Evolutionary conservation across 2,329 filamentous ascomycete species (phyloP).

Genomic region (Leptographium procerum): DNA sequence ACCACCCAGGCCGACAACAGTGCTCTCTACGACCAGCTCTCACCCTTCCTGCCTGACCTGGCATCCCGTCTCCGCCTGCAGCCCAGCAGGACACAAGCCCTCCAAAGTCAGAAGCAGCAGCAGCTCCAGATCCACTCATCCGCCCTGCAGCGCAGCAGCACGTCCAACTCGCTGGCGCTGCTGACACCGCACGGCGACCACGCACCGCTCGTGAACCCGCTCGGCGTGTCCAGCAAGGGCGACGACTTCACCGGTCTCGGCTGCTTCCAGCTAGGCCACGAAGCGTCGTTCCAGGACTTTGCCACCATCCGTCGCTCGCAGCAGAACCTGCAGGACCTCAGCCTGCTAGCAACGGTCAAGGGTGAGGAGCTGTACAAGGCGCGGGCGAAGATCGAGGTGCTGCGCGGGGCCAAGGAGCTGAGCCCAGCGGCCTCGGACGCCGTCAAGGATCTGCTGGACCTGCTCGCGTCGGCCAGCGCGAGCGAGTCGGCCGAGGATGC

Average conservation of each 20-base stretch:
- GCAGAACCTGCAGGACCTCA: slow-evolving; percentile 13
- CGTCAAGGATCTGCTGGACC: slow-evolving; percentile 1
- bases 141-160: not conserved
- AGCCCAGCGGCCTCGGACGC: not conserved
- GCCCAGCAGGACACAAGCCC: not conserved
- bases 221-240: slow-evolving; percentile 13
- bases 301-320: slow-evolving; percentile 14
- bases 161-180: not conserved
- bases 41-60: not conserved
- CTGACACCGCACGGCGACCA: not conserved
- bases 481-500: not conserved
- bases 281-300: slow-evolving; percentile 15
- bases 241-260: slow-evolving; percentile 15
- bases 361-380: slow-evolving; percentile 12
- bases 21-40: not conserved
- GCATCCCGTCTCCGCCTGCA: not conserved
- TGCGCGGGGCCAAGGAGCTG: slow-evolving; percentile 5
- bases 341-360: slow-evolving; percentile 8
- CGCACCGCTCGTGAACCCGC: slow-evolving; percentile 4
- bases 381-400: slow-evolving; percentile 12
- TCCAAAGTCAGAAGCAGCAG: no score
- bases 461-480: not conserved
- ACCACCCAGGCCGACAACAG: not conserved
- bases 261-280: slow-evolving; percentile 18
- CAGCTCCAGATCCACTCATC: not conserved